A percentile compares a stretch with the other conserved stretches of the same genome.
phyloP scores from a whole-genome alignment of 2,329 filamentous ascomycete species.

The Penicillium sp. region DNA sequence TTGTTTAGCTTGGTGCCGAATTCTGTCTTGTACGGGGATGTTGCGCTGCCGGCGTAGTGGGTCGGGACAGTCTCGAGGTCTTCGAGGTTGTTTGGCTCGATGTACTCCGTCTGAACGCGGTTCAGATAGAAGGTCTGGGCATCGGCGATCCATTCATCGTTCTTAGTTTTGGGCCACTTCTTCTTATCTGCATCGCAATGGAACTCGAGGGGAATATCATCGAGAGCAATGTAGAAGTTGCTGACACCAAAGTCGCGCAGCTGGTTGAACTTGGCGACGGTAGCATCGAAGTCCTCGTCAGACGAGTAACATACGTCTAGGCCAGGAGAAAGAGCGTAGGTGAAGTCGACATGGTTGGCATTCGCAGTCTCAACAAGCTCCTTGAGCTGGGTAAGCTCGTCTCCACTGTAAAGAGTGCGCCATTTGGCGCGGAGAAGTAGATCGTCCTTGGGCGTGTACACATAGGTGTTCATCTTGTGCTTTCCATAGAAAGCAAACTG shows the following conservation, averaged over 20 bases:
- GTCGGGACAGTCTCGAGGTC: background rate
- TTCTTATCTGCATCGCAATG: background rate
- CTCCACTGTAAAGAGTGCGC: constrained; percentile 17
- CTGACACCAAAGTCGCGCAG: background rate
- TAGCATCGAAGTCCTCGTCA: background rate
- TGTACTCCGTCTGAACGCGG: background rate
- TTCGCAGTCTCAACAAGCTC: constrained; percentile 1
- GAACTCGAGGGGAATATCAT: background rate
- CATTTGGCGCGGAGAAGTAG: constrained; percentile 18
- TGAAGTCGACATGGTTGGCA: background rate
- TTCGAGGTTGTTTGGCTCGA: background rate
- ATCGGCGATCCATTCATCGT: background rate
- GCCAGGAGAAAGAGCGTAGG: background rate
- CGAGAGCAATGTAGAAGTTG: background rate
- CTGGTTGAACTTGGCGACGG: background rate
- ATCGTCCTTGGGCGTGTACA: constrained; percentile 24
- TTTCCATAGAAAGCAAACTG: constrained; percentile 20
- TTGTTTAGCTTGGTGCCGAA: constrained; percentile 21
- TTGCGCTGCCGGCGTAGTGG: background rate
- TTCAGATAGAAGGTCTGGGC: constrained; percentile 1
- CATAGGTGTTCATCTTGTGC: constrained; percentile 25
- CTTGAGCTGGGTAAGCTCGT: constrained; percentile 3
- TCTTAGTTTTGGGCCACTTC: background rate
- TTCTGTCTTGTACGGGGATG: constrained; percentile 1
- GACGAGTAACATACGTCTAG: background rate